Evolutionary conservation across 768 basidiomycete species (phyloP).

Genomic region (Dentipellis sp.): DNA sequence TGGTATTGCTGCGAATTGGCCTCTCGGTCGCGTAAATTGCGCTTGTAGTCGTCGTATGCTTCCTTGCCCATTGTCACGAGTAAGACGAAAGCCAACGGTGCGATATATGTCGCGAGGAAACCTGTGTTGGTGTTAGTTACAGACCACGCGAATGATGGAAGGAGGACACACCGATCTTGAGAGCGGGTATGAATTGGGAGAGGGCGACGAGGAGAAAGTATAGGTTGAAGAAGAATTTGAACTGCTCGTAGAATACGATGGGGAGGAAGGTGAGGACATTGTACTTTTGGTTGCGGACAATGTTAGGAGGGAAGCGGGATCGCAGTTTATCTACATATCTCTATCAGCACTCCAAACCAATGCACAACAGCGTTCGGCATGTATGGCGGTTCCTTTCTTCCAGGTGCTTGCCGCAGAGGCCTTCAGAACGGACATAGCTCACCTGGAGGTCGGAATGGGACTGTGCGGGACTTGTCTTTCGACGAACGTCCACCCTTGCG

Average conservation of each 20-base stretch:
- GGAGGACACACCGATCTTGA: constrained; percentile 75
- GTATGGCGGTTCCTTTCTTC: neutral
- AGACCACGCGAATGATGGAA: neutral
- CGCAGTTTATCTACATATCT: constrained; percentile 53
- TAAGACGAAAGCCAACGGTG: constrained; percentile 92
- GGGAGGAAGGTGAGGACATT: constrained; percentile 95
- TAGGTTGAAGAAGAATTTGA: constrained; percentile 99
- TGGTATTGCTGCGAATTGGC: constrained; percentile 93
- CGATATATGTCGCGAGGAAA: constrained; percentile 92
- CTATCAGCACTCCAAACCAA: constrained; percentile 1
- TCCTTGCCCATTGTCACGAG: constrained; percentile 97
- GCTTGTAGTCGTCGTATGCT: constrained; percentile 97
- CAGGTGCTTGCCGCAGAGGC: neutral
- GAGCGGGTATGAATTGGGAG: constrained; percentile 90
- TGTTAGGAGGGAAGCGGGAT: constrained; percentile 73
- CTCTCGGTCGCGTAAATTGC: constrained; percentile 83
- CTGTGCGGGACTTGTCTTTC: constrained; percentile 68
- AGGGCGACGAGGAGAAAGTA: constrained; percentile 97
- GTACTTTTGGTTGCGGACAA: constrained; percentile 97
- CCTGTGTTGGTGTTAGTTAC: constrained; percentile 35
- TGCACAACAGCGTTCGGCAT: neutral
- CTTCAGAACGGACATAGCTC: constrained; percentile 5
- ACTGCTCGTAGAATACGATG: constrained; percentile 96
- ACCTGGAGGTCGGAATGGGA: constrained; percentile 74
- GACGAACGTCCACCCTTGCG: constrained; percentile 9